Conservation (phyloP, 345 rosid genomes). For the Boechera divaricarpa region DNA sequence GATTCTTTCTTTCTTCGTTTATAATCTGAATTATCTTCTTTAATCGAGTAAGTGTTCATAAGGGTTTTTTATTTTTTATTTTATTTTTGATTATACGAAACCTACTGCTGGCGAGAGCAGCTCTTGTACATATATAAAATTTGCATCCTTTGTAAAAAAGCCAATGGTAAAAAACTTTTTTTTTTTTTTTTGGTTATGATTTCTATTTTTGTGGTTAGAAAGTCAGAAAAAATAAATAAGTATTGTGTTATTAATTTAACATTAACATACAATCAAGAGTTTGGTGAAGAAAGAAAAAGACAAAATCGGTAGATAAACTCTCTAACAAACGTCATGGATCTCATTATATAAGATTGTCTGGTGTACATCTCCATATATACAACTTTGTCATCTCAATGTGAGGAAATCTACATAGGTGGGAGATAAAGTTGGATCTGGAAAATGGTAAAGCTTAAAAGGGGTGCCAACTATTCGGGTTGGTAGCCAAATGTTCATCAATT, state of each 20-base stretch:
- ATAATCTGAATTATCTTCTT: conserved; percentile 2
- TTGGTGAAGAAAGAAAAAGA: conserved; percentile 23
- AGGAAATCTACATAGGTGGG: too few species aligned
- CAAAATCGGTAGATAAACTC: background rate
- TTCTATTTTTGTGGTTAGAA: background rate
- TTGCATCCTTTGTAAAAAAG: conserved; percentile 1
- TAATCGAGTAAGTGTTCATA: conserved; percentile 28
- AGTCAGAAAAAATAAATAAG: background rate
- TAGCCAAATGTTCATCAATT: background rate
- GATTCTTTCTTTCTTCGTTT: background rate
- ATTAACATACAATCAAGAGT: conserved; percentile 10
- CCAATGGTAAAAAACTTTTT: background rate
- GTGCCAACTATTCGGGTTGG: background rate
- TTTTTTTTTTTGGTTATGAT: background rate
- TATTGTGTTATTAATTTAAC: background rate
- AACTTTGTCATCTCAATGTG: too few species aligned
- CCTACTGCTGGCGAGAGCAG: conserved; percentile 6
- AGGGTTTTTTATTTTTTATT: background rate
- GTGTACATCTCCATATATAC: background rate
- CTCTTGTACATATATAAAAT: conserved; percentile 37
- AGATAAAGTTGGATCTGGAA: background rate
- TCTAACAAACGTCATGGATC: conserved; percentile 3
- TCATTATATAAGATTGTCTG: background rate
- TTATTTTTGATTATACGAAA: conserved; percentile 19
- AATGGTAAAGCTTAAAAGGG: background rate